These are phyloP conservation scores for Trypanosoma vivax DNA, from an alignment of 208 protist species.

Conservation along the genomic window DNA sequence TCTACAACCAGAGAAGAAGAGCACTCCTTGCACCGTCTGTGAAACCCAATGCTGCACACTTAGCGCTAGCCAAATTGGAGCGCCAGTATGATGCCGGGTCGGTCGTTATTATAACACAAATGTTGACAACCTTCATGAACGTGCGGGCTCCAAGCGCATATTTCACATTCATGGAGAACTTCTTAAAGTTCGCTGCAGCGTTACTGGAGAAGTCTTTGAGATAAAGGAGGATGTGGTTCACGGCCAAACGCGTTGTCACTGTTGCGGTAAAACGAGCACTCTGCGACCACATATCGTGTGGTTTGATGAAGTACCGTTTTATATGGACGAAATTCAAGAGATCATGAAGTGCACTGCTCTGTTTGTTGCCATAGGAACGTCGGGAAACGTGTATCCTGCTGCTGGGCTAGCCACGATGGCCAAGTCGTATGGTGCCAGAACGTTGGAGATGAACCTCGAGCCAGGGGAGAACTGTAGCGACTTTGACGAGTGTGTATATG, in stretches of 20 bases:
- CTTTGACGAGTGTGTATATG: slow-evolving; percentile 47
- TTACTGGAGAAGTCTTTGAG: slow-evolving; percentile 27
- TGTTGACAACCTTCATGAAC: slow-evolving; percentile 73
- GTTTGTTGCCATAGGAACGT: slow-evolving; percentile 71
- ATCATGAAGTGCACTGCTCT: slow-evolving; percentile 35
- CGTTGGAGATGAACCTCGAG: slow-evolving; percentile 61
- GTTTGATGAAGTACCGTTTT: slow-evolving; percentile 73
- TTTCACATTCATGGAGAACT: slow-evolving; percentile 84
- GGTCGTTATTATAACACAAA: slow-evolving; percentile 72
- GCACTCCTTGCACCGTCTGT: slow-evolving; percentile 26
- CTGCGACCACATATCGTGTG: slow-evolving; percentile 80
- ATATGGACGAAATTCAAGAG: slow-evolving; percentile 48
- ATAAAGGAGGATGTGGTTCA: slow-evolving; percentile 27
- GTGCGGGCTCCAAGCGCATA: slow-evolving; percentile 45
- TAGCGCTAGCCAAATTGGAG: slow-evolving; percentile 42
- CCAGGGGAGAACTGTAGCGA: slow-evolving; percentile 25
- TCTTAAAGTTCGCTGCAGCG: slow-evolving; percentile 50
- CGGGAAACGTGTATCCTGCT: slow-evolving; percentile 70
- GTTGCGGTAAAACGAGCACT: slow-evolving; percentile 35
- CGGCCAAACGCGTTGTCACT: slow-evolving; percentile 32
- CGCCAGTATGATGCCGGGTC: slow-evolving; percentile 19
- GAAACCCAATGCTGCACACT: slow-evolving; percentile 49
- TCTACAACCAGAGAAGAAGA: slow-evolving; percentile 57
- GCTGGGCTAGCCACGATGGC: slow-evolving; percentile 45
- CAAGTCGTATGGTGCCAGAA: slow-evolving; percentile 24